Base-by-base conservation (phyloP, 495 filamentous ascomycete genomes). In the Clavariopsis aquatica region DNA sequence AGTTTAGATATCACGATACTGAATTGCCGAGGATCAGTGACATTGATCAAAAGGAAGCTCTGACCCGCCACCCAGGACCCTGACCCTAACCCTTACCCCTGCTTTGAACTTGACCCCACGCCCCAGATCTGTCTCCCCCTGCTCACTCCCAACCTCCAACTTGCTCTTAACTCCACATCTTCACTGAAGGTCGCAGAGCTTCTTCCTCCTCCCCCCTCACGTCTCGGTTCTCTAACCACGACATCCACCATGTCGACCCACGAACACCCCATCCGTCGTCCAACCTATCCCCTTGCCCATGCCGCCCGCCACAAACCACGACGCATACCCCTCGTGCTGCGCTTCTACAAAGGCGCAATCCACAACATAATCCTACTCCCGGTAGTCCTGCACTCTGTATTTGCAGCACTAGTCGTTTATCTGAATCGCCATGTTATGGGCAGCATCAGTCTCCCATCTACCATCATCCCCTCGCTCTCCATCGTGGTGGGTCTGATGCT, bases 401-500 rank as follows among this genome's bases (percentile, higher is more conserved):
- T 90, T 66, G 84, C 87, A 1, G 81, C 81, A 2, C 72, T 85
- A 4, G 78, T 92, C 36, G 85, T 89, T 20, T 86, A 80, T 62
- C 71, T 90, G 27, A 84, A 91, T 71, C 76, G 76, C 41, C 75
- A 84, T 72, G 77, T 82, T 20, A 78, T 81, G 49, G 77, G 78
- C 6, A 79, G 80, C 28, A 76, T 91, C 20, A 82, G 82, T 47
- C 75, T 92, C 19, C 89, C 89, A 4, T 78, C 78, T 54, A 85
- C 76, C 65, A 90, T 91, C 63, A 86, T 92, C 57, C 88, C 89
- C 17, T 87, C 83, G n/a, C 75, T 92, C 1, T 89, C 87, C 22
- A 92, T 92, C 63, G 89, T 92, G 53, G 88, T 91, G 24, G 89
- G 89, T 71, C 71, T 92, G 19, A 90, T 92, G 86, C 87, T 92